Base-by-base conservation (phyloP, 2,329 filamentous ascomycete genomes). In the Colletotrichum sidae region DNA sequence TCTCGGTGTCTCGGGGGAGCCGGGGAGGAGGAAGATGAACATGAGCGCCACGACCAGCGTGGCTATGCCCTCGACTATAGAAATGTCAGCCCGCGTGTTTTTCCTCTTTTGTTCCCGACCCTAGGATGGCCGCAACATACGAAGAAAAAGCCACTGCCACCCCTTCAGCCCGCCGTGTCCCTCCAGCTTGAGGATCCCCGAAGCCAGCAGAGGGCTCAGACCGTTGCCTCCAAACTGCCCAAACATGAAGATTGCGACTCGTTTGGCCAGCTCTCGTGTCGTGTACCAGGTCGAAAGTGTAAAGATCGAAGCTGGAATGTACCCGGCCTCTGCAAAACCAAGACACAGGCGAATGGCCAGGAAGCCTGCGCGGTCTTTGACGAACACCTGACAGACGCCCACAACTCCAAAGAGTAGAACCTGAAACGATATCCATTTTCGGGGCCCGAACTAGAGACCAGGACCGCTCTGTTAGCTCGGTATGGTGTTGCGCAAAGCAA, bases 201-300 rank as follows among this genome's bases (percentile, higher is more conserved):
- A 81, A 0, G 81, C 83, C 4, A 86, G 72, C 2, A 86, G 73
- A 0, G 83, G 81, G 34, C 80, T 82, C 2, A 85, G 74, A 0
- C 83, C 82, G 25, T 82, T 82, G 0, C 82, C 83, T 0, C 82
- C 79, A 63, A 85, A 84, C 78, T 85, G 85, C 9, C 83, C 83
- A 47, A 86, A 83, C 70, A 85, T 86, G 62, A 86, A 81, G 0
- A 85, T 69, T 1, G 83, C 81, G 7, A 85, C 78, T 13, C 83
- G 75, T 56, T 79, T 80, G 1, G 80, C 79, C 1, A 84, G 72
- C 63, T 85, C 82, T 1, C 74, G 69, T 44, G 77, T 78, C 0
- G 76, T 80, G 60, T 86, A 86, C 83, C 82, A 86, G 1, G 79
- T 83, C 0, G 83, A 84, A 4, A 86, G 72, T 0, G 82, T 85